Percentiles rank a stretch among this genome's conserved stretches.
Conservation (phyloP, 139 green algal species). For the Pseudopediastrum boryanum region DNA sequence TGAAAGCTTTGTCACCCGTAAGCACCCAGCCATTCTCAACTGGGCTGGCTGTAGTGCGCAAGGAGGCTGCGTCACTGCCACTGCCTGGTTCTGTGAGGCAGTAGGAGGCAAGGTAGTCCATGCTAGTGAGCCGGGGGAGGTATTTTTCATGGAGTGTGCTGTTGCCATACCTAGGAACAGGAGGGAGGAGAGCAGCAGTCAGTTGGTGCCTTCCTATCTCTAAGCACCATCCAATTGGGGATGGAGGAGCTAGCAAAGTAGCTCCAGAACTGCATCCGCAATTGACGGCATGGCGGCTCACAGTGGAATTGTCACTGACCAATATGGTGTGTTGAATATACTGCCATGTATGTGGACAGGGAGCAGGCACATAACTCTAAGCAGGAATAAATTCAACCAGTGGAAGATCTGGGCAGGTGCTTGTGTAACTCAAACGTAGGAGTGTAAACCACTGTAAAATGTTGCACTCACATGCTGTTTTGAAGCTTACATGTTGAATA, state of each 20-base stretch:
- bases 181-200: background rate
- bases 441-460: background rate
- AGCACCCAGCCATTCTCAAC: conserved; percentile 39
- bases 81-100: conserved; percentile 83
- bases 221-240: background rate
- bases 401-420: too few relatives aligned
- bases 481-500: background rate
- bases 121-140: conserved; percentile 56
- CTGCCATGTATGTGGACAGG: too few relatives aligned
- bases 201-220: background rate
- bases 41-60: conserved; percentile 62
- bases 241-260: background rate
- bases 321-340: background rate
- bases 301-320: too few relatives aligned
- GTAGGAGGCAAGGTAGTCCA: conserved; percentile 80
- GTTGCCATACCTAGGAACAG: conserved; percentile 34
- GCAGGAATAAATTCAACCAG: too few relatives aligned
- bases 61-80: conserved; percentile 74
- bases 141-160: conserved; percentile 53
- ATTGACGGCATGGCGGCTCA: too few relatives aligned
- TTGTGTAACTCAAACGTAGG: background rate
- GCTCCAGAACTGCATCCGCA: too few relatives aligned
- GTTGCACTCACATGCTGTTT: background rate
- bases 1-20: conserved; percentile 41
- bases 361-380: too few relatives aligned